Evolutionary conservation across 208 protist genomes (phyloP).

Genomic region (Blastocrithidia nonstop): DNA sequence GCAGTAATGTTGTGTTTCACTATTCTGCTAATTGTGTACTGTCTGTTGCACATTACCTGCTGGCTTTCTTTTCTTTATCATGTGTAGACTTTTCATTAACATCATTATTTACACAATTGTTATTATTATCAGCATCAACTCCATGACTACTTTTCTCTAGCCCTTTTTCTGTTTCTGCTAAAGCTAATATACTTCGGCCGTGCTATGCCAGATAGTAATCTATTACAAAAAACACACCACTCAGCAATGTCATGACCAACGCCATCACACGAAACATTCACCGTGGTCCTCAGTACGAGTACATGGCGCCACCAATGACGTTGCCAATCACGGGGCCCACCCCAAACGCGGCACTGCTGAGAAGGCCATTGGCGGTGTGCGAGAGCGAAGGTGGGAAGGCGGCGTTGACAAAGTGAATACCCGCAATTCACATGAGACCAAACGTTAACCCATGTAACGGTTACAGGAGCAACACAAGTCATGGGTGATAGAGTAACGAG

Average conservation of each 20-base stretch:
- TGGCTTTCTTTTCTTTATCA: too few species aligned
- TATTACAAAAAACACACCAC: constrained; percentile 1
- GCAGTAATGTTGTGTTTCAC: too few species aligned
- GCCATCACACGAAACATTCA: constrained; percentile 3
- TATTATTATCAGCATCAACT: too few species aligned
- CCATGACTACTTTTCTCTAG: too few species aligned
- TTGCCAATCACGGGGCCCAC: constrained; percentile 43
- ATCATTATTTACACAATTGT: too few species aligned
- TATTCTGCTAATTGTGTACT: too few species aligned
- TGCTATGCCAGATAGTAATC: constrained; percentile 6
- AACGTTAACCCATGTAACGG: constrained; percentile 68
- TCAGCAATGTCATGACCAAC: neutral
- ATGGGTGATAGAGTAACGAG: constrained; percentile 31
- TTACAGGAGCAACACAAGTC: constrained; percentile 46
- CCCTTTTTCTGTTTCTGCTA: too few species aligned
- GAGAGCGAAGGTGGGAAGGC: constrained; percentile 28
- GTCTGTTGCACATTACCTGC: too few species aligned
- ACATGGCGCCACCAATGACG: constrained; percentile 28
- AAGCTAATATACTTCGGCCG: too few species aligned
- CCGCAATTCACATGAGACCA: constrained; percentile 46
- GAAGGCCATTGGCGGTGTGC: constrained; percentile 34
- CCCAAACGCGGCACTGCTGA: constrained; percentile 23
- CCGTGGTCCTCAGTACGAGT: constrained; percentile 18
- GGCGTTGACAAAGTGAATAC: constrained; percentile 16
- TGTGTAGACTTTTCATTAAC: too few species aligned